Evolutionary conservation across 78 protist genomes (phyloP).

Genomic region (Dictyostelium purpureum): DNA sequence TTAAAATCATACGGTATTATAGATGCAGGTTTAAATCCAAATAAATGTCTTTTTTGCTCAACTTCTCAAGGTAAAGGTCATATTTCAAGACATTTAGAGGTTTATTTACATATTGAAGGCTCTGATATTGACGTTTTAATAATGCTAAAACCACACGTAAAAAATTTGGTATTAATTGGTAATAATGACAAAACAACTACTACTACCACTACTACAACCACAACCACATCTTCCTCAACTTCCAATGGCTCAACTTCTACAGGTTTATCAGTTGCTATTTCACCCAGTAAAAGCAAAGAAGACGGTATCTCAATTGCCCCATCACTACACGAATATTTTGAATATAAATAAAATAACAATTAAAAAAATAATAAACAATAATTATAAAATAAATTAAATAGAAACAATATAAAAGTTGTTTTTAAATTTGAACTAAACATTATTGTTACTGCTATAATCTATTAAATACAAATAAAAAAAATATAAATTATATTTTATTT

Average conservation of each 20-base stretch:
- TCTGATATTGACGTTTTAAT: conserved; percentile 19
- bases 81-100: conserved; percentile 55
- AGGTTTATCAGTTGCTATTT: neutral
- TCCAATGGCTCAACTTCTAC: conserved; percentile 1
- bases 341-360: conserved; percentile 11
- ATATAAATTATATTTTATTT: neutral
- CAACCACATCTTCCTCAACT: conserved; percentile 10
- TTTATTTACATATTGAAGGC: conserved; percentile 34
- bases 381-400: neutral
- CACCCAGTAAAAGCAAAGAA: neutral
- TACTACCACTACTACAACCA: conserved; percentile 32
- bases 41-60: conserved; percentile 52
- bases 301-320: conserved; percentile 1
- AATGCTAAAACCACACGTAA: conserved; percentile 59
- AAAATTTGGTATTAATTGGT: conserved; percentile 15
- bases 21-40: conserved; percentile 65
- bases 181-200: neutral
- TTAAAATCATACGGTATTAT: conserved; percentile 34
- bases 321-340: conserved; percentile 48
- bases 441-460: neutral
- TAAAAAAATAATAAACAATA: too few species aligned
- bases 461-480: too few species aligned
- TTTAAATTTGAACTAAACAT: too few species aligned
- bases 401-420: neutral
- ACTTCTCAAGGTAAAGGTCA: conserved; percentile 77